A percentile compares a stretch with the other conserved stretches of the same genome.
Conservation (phyloP, 768 basidiomycete genomes). For the Auricularia cornea region DNA sequence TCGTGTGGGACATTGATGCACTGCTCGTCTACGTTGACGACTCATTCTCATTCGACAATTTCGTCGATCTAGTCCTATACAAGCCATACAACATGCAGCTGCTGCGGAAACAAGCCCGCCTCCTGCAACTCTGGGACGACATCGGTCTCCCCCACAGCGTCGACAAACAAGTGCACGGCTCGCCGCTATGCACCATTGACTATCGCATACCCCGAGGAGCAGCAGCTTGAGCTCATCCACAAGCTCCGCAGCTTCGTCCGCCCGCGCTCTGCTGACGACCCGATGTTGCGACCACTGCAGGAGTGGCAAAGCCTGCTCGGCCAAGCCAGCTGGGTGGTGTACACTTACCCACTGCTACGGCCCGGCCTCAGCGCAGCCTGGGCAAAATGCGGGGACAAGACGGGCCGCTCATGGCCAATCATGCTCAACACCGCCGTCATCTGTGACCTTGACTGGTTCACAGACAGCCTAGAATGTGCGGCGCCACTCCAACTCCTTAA, state of each 20-base stretch:
- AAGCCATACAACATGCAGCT: constrained; percentile 19
- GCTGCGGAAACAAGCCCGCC: constrained; percentile 24
- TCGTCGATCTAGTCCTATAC: constrained; percentile 18
- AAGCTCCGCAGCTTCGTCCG: constrained; percentile 12
- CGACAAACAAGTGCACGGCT: constrained; percentile 31
- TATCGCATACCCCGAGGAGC: constrained; percentile 17
- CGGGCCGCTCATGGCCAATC: constrained; percentile 6
- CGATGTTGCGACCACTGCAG: constrained; percentile 10
- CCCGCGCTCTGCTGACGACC: not conserved
- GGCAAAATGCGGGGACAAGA: constrained; percentile 25
- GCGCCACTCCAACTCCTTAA: not conserved
- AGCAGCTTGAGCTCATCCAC: constrained; percentile 11
- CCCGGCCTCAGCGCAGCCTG: constrained; percentile 29
- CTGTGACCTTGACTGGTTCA: constrained; percentile 27
- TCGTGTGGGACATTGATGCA: constrained; percentile 9
- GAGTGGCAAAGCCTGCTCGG: constrained; percentile 26
- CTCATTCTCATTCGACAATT: constrained; percentile 15
- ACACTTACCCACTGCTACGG: constrained; percentile 28
- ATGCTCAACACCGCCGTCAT: constrained; percentile 22
- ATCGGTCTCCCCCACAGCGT: constrained; percentile 32
- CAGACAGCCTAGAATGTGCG: constrained; percentile 5
- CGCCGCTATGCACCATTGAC: constrained; percentile 26
- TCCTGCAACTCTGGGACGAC: constrained; percentile 33
- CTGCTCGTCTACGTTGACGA: constrained; percentile 31
- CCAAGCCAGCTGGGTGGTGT: constrained; percentile 35